Conservation (phyloP, 306 rosid species). For the Ceratonia siliqua region DNA sequence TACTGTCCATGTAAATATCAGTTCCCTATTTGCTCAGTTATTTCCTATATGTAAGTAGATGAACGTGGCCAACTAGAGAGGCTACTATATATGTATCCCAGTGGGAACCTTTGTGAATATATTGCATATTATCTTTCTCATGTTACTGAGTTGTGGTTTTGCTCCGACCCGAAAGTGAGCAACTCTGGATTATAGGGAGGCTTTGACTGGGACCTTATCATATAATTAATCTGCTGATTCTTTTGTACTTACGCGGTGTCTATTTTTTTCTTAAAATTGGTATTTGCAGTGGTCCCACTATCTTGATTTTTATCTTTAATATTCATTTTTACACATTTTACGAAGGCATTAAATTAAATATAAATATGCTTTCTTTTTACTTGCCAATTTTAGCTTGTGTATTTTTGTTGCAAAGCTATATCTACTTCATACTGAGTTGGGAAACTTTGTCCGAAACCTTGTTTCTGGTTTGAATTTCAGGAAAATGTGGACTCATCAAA, state of each 20-base stretch:
- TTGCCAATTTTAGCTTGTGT: not conserved
- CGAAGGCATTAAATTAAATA: not conserved
- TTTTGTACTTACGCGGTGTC: not conserved
- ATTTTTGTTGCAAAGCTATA: conserved; percentile 8
- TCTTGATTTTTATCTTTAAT: conserved; percentile 18
- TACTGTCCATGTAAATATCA: too few relatives aligned
- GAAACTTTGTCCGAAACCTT: conserved; percentile 3
- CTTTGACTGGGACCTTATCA: too few relatives aligned
- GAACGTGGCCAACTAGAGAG: too few relatives aligned
- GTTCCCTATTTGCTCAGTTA: too few relatives aligned
- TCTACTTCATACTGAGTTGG: not conserved
- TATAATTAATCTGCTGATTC: not conserved
- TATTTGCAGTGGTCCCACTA: not conserved
- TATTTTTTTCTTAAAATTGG: not conserved
- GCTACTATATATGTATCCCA: too few relatives aligned
- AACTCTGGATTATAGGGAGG: too few relatives aligned
- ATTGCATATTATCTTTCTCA: too few relatives aligned
- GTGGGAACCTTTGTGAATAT: too few relatives aligned
- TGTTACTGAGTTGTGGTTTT: too few relatives aligned
- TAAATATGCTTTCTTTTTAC: conserved; percentile 3
- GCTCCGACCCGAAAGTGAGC: too few relatives aligned
- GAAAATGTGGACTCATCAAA: conserved; percentile 66
- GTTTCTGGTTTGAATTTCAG: conserved; percentile 46
- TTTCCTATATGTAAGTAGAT: too few relatives aligned
- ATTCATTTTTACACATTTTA: not conserved